These are phyloP conservation scores for Boletus rubropictus DNA, from an alignment of 768 basidiomycete genomes.

Conservation along the genomic window DNA sequence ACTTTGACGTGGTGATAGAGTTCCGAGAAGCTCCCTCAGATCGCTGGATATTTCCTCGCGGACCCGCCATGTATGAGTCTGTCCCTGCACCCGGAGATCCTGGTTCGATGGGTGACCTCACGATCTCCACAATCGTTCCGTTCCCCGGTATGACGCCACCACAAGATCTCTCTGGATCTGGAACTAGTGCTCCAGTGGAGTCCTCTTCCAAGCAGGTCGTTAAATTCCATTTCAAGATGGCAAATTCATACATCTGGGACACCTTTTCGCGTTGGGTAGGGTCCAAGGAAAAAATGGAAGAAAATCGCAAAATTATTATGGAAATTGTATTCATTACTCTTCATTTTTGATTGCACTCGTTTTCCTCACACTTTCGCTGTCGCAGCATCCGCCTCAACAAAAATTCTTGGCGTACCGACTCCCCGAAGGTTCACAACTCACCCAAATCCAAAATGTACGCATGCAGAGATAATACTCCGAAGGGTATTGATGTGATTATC, in stretches of 20 bases:
- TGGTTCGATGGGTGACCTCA: constrained; percentile 28
- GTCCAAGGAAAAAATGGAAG: constrained; percentile 44
- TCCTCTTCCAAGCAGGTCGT: constrained; percentile 30
- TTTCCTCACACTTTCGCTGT: constrained; percentile 1
- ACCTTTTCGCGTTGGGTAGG: constrained; percentile 59
- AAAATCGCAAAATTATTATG: constrained; percentile 42
- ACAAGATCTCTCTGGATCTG: constrained; percentile 10
- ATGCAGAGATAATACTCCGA: background rate
- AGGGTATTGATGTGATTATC: background rate
- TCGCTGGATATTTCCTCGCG: constrained; percentile 65
- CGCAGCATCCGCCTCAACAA: constrained; percentile 40
- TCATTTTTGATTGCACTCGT: background rate
- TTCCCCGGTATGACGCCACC: constrained; percentile 29
- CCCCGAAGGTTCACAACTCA: constrained; percentile 48
- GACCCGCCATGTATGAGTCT: constrained; percentile 47
- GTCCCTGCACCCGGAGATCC: constrained; percentile 11
- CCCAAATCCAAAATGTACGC: constrained; percentile 56
- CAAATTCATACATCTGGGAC: constrained; percentile 50
- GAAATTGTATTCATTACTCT: constrained; percentile 36
- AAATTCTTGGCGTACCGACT: constrained; percentile 55
- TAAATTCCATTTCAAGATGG: constrained; percentile 45
- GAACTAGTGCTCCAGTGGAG: constrained; percentile 9
- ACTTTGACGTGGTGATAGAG: constrained; percentile 71
- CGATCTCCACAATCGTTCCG: constrained; percentile 42
- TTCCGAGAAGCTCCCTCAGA: constrained; percentile 59